A percentile compares a stretch with the other conserved stretches of the same genome.
Conservation (phyloP, 495 filamentous ascomycete species). For the Pyrenula massariospora region DNA sequence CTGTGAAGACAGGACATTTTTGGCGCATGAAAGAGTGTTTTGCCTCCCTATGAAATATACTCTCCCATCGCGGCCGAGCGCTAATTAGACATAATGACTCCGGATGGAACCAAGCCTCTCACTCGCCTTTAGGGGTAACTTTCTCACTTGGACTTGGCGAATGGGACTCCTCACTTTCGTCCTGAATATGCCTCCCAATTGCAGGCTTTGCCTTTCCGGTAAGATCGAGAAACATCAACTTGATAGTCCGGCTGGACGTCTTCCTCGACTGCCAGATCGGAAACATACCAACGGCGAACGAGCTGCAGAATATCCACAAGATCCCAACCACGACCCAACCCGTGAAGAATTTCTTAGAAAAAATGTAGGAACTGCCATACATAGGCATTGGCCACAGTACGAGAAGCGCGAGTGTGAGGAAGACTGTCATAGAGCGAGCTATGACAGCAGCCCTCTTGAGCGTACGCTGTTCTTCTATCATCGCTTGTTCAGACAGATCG, state of each 20-base stretch:
- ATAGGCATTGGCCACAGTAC: slow-evolving; percentile 93
- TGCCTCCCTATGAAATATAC: no score
- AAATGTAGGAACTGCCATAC: slow-evolving; percentile 80
- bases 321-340: slow-evolving; percentile 84
- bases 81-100: no score
- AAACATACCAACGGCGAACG: slow-evolving; percentile 66
- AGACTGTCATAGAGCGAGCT: slow-evolving; percentile 63
- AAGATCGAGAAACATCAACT: slow-evolving; percentile 57
- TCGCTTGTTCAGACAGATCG: slow-evolving; percentile 17
- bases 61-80: no score
- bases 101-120: no score
- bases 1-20: no score
- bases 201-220: slow-evolving; percentile 34
- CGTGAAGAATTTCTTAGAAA: slow-evolving; percentile 84
- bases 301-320: slow-evolving; percentile 72
- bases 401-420: slow-evolving; percentile 65
- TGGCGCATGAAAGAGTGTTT: no score
- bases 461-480: slow-evolving; percentile 54
- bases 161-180: neutral
- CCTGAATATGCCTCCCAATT: neutral
- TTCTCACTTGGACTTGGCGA: neutral
- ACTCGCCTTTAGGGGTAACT: neutral
- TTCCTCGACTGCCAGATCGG: slow-evolving; percentile 71
- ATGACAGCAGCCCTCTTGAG: slow-evolving; percentile 65
- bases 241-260: slow-evolving; percentile 52